Percentiles rank a stretch among this genome's conserved stretches.
phyloP scores from a whole-genome alignment of 208 protist genomes.

The Wallacemonas sp. region DNA sequence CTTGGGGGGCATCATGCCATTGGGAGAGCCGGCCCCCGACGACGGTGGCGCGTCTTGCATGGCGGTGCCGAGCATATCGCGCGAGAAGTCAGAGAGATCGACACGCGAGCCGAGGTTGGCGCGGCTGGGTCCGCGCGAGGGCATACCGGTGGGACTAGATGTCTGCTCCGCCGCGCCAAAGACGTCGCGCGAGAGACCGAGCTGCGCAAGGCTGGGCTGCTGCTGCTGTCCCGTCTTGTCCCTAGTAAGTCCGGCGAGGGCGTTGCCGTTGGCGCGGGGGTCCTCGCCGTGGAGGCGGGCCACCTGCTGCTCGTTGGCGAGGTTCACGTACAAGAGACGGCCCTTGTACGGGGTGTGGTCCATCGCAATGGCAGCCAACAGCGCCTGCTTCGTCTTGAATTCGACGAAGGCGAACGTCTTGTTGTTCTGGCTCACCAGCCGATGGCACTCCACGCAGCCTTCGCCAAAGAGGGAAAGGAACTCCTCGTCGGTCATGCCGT shows the following conservation, averaged over 20 bases:
- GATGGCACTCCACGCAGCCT: slow-evolving; percentile 55
- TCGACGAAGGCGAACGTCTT: slow-evolving; percentile 87
- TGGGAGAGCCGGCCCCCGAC: slow-evolving; percentile 24
- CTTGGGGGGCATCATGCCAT: neutral
- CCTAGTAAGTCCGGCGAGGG: slow-evolving; percentile 28
- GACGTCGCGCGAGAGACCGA: slow-evolving; percentile 60
- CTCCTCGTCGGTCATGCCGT: slow-evolving; percentile 72
- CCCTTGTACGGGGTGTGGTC: slow-evolving; percentile 57
- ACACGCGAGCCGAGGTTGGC: slow-evolving; percentile 54
- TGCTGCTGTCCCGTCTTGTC: slow-evolving; percentile 51
- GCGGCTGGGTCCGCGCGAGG: slow-evolving; percentile 14
- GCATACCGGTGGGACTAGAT: neutral
- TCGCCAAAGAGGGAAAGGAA: slow-evolving; percentile 67
- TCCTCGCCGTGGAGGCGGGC: slow-evolving; percentile 52
- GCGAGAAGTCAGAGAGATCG: slow-evolving; percentile 64
- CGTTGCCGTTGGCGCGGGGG: slow-evolving; percentile 24
- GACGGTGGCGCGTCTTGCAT: slow-evolving; percentile 29
- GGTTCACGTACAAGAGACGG: slow-evolving; percentile 78
- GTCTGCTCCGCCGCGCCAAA: slow-evolving; percentile 61
- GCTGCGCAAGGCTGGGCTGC: slow-evolving; percentile 31
- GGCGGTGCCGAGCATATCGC: slow-evolving; percentile 70
- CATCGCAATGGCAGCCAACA: slow-evolving; percentile 62
- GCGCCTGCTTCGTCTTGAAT: slow-evolving; percentile 65
- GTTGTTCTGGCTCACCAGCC: slow-evolving; percentile 73
- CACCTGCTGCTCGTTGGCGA: slow-evolving; percentile 77